These are phyloP conservation scores for Umbelopsis sp. DNA, from an alignment of 371 early-diverging fungal genomes.

Conservation along the genomic window DNA sequence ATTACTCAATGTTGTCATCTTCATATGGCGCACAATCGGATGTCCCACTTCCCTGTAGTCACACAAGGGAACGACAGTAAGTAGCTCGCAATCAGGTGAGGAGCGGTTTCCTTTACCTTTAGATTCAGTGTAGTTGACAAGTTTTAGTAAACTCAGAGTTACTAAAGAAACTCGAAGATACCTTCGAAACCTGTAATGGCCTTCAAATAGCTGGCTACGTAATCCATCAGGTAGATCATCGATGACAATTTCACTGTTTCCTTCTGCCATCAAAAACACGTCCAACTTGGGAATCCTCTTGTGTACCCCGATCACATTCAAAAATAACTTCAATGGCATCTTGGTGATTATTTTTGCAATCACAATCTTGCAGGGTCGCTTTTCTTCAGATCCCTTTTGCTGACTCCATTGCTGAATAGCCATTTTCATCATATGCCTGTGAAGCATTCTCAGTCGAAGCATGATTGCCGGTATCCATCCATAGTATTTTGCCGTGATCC, in stretches of 20 bases:
- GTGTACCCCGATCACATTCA: not conserved
- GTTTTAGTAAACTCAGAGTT: not conserved
- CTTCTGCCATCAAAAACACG: not conserved
- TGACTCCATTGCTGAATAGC: not conserved
- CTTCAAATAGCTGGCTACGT: not conserved
- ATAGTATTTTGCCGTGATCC: conserved; percentile 1
- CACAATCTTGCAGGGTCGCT: not conserved
- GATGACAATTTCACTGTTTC: not conserved
- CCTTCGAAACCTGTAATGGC: not conserved
- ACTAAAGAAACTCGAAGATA: not conserved
- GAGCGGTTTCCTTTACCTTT: not conserved
- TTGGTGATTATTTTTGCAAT: conserved; percentile 4
- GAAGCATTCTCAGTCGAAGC: not conserved
- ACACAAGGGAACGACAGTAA: not conserved
- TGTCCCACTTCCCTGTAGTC: not conserved
- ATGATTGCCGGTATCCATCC: conserved; percentile 3
- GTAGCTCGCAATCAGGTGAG: not conserved
- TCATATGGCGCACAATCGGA: not conserved
- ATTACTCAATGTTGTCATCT: not conserved
- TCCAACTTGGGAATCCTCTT: not conserved
- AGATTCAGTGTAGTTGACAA: not conserved
- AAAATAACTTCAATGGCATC: not conserved
- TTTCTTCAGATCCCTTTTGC: not conserved
- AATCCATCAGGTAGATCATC: not conserved
- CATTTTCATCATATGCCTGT: conserved; percentile 11